A percentile compares a stretch with the other conserved stretches of the same genome.
phyloP scores from a whole-genome alignment of 164 flowering plant genomes.

The Umbilicus rupestris region DNA sequence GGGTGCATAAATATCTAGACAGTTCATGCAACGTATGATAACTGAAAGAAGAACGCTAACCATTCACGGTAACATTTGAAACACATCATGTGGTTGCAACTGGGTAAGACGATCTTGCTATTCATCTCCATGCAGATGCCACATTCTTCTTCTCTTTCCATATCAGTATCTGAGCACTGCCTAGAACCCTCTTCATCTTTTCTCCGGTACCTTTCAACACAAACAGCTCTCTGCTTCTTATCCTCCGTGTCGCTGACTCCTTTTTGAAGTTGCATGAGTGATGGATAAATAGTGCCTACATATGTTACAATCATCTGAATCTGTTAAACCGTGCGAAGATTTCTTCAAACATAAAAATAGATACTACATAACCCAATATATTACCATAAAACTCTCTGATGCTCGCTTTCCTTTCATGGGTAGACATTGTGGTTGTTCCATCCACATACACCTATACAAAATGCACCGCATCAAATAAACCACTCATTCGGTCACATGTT shows the following conservation, averaged over 20 bases:
- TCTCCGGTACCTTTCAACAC: constrained; percentile 64
- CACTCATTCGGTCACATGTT: neutral
- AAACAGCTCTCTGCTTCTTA: constrained; percentile 63
- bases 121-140: constrained; percentile 95
- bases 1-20: neutral
- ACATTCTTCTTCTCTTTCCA: constrained; percentile 91
- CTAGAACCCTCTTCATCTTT: constrained; percentile 48
- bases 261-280: constrained; percentile 68
- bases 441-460: constrained; percentile 52
- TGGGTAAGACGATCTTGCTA: constrained; percentile 73
- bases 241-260: constrained; percentile 83
- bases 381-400: constrained; percentile 74
- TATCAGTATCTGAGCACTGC: constrained; percentile 43
- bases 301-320: neutral
- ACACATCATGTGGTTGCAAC: constrained; percentile 87
- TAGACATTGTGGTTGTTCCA: constrained; percentile 69
- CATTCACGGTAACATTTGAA: constrained; percentile 84
- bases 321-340: neutral
- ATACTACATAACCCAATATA: neutral
- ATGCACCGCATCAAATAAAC: neutral
- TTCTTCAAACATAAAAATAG: neutral
- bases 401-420: constrained; percentile 73
- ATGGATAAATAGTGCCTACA: constrained; percentile 79
- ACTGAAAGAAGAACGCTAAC: constrained; percentile 26
- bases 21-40: constrained; percentile 4